Base-by-base conservation (phyloP, 164 flowering plant species). In the Umbellularia californica region DNA sequence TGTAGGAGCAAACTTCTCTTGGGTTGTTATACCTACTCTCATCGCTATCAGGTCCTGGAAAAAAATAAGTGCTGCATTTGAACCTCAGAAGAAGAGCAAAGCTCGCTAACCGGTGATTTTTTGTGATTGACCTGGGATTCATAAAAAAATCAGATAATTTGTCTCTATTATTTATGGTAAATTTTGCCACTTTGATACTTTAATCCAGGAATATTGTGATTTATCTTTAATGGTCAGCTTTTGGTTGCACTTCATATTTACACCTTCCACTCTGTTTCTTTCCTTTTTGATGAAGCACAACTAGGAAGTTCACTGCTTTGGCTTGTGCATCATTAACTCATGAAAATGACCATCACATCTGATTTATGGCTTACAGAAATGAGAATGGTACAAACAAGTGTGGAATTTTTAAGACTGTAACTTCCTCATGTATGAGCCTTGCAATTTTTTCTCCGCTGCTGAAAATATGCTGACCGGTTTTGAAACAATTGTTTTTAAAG, bases 11-110 rank as follows among this genome's bases (percentile, higher is more conserved):
- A 93, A 95, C 81, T 66, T 84, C 71, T 86, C 81, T 50, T 95
- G 99, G 99, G 64, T 90, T 70, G 76, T 89, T 55, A 90, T 95
- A 60, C 99, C 99, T 1, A 65, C 84, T 19, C 86, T 90, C 76
- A 90, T 95, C 15, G 58, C 69, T 28, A 82, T 90, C 71, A 84
- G 88, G 35, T 80, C 91, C 82, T 95, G 99, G 99, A 90, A 80
- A 81, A 90, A 83, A 78, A 90, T 90, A 72, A 90, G 90, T 77
- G 83, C 84, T 1, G 87, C 94, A 28, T n/a, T 75, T 17, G 70
- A 78, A 12, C 73, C 47, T 30, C 87, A 83, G 74, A 86, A 80
- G 63, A 93, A 88, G 90, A 75, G 72, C 77, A 94, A 92, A 75
- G 74, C 70, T 33, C 76, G 77, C 50, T 90, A 79, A 92, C 47